Evolutionary conservation across 228 moss, liverwort and hornwort genomes (phyloP), one percentile per base, ranked within the genome.

Genomic region (Sphagnum magellanicum): DNA sequence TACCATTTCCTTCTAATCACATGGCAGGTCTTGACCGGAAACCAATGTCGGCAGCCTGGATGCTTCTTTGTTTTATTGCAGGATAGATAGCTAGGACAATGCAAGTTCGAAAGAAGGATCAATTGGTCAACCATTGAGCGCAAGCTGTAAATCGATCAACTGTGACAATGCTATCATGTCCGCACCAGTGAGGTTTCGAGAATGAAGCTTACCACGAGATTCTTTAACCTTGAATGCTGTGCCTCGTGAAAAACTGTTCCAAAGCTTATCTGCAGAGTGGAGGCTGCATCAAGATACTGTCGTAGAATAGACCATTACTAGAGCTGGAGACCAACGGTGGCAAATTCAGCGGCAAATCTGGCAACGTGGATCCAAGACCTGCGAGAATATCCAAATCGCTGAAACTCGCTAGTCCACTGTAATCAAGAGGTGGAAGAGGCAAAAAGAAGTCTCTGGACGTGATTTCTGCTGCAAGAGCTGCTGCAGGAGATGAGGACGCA

Each of bases 251-350:
- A 80, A 6, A 71, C 75, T 12, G 79, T 71, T 48, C 73, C 82
- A 63, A 86, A 82, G 79, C 82, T 86, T 57, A 74, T 60, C 86
- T 69, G 76, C 86, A 86, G 70, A 79, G 79, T 46, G 76, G 75
- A 5, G 77, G 73, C 6, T 81, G 74, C 16, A 60, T 50, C 69
- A 78, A 70, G 16, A 82, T 61, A 15, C 68, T 62, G 10, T 82
- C 82, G 48, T 71, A 82, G 68, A 79, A 59, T 55, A 32, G 32
- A 2, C 32, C 32, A 6, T 81, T 74, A 0, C 84, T 78, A 0
- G 72, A 64, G 13, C 51, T 17, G 11, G 73, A 53, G 68, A 32
- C 67, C 6, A 61, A 58, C 0, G 77, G 63, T 17, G 74, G 62
- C 8, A 75, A 77, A 10, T 55, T 64, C 55, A 61, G 14, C 8